Percentiles rank a stretch among this genome's conserved stretches.
Conservation (phyloP, 148 eudicot species). For the Agrostemma githago region DNA sequence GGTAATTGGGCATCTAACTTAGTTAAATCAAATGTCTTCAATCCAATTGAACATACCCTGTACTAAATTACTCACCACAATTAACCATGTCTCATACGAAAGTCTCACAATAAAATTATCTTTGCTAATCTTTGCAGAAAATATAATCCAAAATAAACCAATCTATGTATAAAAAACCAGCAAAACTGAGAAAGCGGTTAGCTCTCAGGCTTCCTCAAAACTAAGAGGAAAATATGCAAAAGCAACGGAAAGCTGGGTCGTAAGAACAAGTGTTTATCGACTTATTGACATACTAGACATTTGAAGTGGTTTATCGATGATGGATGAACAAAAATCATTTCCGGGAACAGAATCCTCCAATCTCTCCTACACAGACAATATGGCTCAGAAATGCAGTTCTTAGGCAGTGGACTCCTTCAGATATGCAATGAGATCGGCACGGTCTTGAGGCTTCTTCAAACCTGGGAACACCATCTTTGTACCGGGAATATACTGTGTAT, state of each 20-base stretch:
- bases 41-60: too few relatives aligned
- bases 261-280: neutral
- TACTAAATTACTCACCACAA: too few relatives aligned
- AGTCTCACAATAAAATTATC: too few relatives aligned
- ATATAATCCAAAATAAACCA: neutral
- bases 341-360: neutral
- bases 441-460: constrained; percentile 77
- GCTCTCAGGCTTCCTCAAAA: too few relatives aligned
- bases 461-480: constrained; percentile 92
- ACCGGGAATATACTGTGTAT: constrained; percentile 66
- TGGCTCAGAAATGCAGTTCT: neutral
- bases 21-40: too few relatives aligned
- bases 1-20: too few relatives aligned
- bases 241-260: neutral
- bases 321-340: neutral
- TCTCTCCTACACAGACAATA: neutral
- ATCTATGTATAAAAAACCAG: neutral
- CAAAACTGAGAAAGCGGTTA: too few relatives aligned
- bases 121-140: too few relatives aligned
- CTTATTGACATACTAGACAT: neutral
- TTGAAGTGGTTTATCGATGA: neutral
- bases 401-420: constrained; percentile 55
- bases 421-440: constrained; percentile 74
- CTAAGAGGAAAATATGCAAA: too few relatives aligned
- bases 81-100: too few relatives aligned